Conservation (phyloP, 345 rosid genomes). For the Reutealis trisperma region DNA sequence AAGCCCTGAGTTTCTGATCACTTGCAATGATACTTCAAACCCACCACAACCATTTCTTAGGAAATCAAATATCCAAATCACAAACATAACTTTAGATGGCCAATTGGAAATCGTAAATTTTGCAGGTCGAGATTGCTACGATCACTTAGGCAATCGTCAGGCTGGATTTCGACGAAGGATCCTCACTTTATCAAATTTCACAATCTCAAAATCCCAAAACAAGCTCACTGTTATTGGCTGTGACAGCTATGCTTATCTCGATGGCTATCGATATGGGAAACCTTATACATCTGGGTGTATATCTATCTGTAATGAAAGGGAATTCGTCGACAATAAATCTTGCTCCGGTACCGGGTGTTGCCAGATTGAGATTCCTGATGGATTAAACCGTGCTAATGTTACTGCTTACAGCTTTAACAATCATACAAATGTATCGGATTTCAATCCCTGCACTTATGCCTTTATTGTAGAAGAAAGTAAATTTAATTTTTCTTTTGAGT, state of each 20-base stretch:
- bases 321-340: background rate
- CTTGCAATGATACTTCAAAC: background rate
- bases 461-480: conserved; percentile 20
- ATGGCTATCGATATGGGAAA: background rate
- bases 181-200: background rate
- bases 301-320: conserved; percentile 9
- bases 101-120: background rate
- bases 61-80: background rate
- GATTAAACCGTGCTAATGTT: too few relatives aligned
- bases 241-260: background rate
- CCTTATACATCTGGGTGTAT: conserved; percentile 13
- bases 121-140: background rate
- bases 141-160: background rate
- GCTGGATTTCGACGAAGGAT: too few relatives aligned
- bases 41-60: background rate
- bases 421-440: background rate
- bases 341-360: background rate
- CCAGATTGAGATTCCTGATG: background rate
- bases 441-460: conserved; percentile 32
- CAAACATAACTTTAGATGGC: background rate
- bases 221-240: conserved; percentile 34
- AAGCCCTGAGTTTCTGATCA: conserved; percentile 1
- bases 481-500: conserved; percentile 13
- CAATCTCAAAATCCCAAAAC: conserved; percentile 13
- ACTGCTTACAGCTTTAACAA: fast-evolving